phyloP scores from a whole-genome alignment of 192 early-diverging fungal species.

The Neocallimastix lanati region DNA sequence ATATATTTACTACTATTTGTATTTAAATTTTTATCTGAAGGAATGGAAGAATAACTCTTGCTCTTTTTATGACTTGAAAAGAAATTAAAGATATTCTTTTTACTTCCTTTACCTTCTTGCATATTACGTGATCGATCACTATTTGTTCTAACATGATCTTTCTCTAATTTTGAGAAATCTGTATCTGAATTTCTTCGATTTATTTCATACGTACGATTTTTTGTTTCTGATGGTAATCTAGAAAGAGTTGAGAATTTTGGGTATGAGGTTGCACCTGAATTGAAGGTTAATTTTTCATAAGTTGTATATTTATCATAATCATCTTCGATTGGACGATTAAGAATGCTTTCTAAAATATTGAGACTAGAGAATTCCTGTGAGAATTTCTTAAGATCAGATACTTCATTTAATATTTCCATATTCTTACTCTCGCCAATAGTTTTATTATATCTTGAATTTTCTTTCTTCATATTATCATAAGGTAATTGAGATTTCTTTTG shows the following conservation, averaged over 20 bases:
- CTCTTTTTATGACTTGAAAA: neutral
- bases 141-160: neutral
- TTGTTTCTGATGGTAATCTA: neutral
- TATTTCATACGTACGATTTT: neutral
- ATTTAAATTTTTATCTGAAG: neutral
- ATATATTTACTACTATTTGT: no score
- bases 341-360: neutral
- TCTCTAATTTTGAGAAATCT: neutral
- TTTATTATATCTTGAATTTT: neutral
- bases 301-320: neutral
- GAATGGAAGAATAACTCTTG: neutral
- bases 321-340: neutral
- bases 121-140: neutral
- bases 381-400: neutral
- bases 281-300: no score
- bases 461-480: neutral
- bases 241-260: neutral
- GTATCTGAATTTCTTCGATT: neutral
- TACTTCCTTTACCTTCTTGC: neutral
- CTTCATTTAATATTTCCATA: neutral
- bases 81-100: neutral
- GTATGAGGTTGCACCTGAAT: neutral
- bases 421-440: neutral
- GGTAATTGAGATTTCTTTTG: neutral
- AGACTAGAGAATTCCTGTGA: neutral